Evolutionary conservation across 371 early-diverging fungal genomes (phyloP), one percentile per base, ranked within the genome.

Genomic region (Syncephalis plumigaleata): DNA sequence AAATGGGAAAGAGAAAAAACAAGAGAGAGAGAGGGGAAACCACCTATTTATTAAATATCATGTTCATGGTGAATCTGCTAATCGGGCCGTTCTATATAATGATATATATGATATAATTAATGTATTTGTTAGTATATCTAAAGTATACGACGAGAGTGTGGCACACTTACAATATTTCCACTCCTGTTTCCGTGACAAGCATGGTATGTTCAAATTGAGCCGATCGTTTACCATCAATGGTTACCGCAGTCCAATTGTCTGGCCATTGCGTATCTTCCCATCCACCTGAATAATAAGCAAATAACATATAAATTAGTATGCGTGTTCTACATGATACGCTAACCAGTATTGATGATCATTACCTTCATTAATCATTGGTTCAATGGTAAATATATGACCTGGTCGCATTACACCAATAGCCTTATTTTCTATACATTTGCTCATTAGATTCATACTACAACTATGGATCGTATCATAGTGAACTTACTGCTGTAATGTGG

Each of bases 201-300:
- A 98, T 60, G 9, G 93, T 92, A 59, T 99, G 92, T 57, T 99
- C 98, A 68, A 99, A 99, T 70, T 98, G 98, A 0, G 98, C 97
- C 18, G 90, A 89, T 37, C 91, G 73, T 60, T 90, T 90, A 36
- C 96, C 96, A 58, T 96, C 97, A 39, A 53, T 61, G 5, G 97
- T 96, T 9, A 80, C 84, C 0, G 81, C 82, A 8, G 92, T 91
- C 92, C 91, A 91, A 46, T 72, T 61, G 59, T 95, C 93, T 15
- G 83, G 79, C 91, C 93, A 88, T 38, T 69, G 76, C 55, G 66
- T 65, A 51, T 84, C 85, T 25, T 59, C 58, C 69, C 69, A 87
- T 7, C 61, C 49, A 21, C 70, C 47, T 60, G 25, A 42, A 23
- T 58, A 16, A 45, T 27, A 39, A 18, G 24, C 27, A 67, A 68